These are phyloP conservation scores for Biscogniauxia mediterranea DNA, from an alignment of 2,329 filamentous ascomycete species.

Conservation along the genomic window DNA sequence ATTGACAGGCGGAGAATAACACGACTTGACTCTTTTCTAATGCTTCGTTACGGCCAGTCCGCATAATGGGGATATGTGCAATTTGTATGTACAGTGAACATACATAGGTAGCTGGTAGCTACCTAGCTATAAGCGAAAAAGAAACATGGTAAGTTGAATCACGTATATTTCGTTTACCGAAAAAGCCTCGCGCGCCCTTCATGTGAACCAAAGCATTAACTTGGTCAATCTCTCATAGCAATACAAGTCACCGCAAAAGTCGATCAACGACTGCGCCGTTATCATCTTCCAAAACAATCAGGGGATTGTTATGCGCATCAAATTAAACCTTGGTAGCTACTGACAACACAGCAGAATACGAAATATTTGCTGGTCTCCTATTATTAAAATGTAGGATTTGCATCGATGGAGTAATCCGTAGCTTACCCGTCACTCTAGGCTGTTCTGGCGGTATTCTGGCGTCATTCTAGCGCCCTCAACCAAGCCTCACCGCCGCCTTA, in stretches of 20 bases:
- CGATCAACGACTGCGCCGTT: neutral
- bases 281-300: neutral
- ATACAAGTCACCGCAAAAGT: neutral
- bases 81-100: neutral
- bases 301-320: neutral
- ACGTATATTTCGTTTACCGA: neutral
- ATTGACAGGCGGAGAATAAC: slow-evolving; percentile 1
- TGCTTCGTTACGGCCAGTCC: neutral
- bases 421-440: neutral
- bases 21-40: neutral
- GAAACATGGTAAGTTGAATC: no score
- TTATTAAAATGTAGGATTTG: neutral
- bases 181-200: neutral
- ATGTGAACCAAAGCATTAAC: neutral
- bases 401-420: neutral
- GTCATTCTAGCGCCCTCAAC: slow-evolving; percentile 23
- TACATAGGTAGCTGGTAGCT: no score
- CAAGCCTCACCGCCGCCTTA: slow-evolving; percentile 20
- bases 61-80: neutral
- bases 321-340: neutral
- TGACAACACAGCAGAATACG: neutral
- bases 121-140: no score
- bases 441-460: slow-evolving; percentile 16
- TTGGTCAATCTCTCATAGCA: neutral
- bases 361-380: neutral